Percentiles rank a stretch among this genome's conserved stretches.
phyloP scores from a whole-genome alignment of 768 basidiomycete species.

The Terana coerulea region DNA sequence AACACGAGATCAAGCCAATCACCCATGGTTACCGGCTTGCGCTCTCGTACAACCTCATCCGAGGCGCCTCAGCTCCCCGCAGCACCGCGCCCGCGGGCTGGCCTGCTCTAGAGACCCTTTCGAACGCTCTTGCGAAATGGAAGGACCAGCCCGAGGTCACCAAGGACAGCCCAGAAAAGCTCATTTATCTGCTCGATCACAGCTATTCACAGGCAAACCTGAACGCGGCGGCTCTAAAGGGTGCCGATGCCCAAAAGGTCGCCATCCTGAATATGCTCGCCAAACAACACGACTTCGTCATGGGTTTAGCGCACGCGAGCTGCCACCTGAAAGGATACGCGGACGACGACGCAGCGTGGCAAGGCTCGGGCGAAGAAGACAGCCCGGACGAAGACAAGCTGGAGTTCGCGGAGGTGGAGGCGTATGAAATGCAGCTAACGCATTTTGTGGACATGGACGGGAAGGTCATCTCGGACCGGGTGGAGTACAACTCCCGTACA shows the following conservation, averaged over 20 bases:
- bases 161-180: conserved; percentile 19
- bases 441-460: conserved; percentile 22
- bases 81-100: no score
- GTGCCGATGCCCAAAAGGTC: conserved; percentile 34
- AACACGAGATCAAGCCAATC: conserved; percentile 46
- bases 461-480: not conserved
- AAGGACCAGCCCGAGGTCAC: no score
- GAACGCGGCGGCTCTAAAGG: conserved; percentile 31
- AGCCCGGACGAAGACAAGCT: conserved; percentile 8
- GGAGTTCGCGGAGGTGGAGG: conserved; percentile 12
- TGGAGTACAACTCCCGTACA: conserved; percentile 5
- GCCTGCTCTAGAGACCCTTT: no score
- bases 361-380: not conserved
- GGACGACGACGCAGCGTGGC: conserved; percentile 5
- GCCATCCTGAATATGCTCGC: conserved; percentile 30
- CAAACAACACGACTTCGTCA: conserved; percentile 30
- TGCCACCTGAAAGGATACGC: conserved; percentile 22
- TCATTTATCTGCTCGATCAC: conserved; percentile 34
- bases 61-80: no score
- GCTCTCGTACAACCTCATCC: conserved; percentile 47
- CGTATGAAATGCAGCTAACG: conserved; percentile 9
- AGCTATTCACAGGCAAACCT: conserved; percentile 30
- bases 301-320: conserved; percentile 35
- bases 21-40: conserved; percentile 48
- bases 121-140: no score